Base-by-base conservation (phyloP, 2,329 filamentous ascomycete species). In the Myriosclerotinia curreyana region DNA sequence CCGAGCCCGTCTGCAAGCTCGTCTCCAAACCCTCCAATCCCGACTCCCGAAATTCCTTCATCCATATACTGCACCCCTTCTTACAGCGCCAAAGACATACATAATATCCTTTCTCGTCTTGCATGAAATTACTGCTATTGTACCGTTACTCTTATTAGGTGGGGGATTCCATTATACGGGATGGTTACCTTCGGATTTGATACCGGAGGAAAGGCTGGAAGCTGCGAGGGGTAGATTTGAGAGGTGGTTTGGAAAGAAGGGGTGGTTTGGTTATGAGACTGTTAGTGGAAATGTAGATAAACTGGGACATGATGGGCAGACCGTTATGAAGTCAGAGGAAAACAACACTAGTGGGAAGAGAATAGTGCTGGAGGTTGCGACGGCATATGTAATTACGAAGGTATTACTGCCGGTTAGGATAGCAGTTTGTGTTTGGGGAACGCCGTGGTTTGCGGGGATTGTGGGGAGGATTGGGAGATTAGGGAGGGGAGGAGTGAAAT, bases 341-440 rank as follows among this genome's bases (percentile, higher is more conserved):
- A 66, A 65, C 20, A 74, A 70, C 2, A 71, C 74, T 17, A 70
- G 71, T 44, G 75, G 74, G 11, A 72, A 72, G 71, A 81, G 79
- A 67, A 77, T 87, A 54, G 42, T 74, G 22, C 36, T 86, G 0
- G 85, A 88, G 76, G 85, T 98, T 68, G 95, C 91, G 31, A 89
- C 95, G 25, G 93, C 95, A 6, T 99, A 95, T 79, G 90, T 92
- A 0, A 83, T 97, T 67, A 96, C 92, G 0, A 99, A 99, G 78
- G 86, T 86, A 20, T 74, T 98, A 65, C 75, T 99, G 68, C 92
- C 95, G 0, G 72, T 90, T 15, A 83, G 95, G 69, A 84, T 99
- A 66, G 79, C 88, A 34, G 77, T 86, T 8, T 96, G 93, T 77
- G 83, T 96, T 5, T 96, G 90, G 91, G 89, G 84, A 17, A 96